A percentile compares a stretch with the other conserved stretches of the same genome.
Conservation (phyloP, 441 rosid genomes). For the Arabidopsis hybrid region DNA sequence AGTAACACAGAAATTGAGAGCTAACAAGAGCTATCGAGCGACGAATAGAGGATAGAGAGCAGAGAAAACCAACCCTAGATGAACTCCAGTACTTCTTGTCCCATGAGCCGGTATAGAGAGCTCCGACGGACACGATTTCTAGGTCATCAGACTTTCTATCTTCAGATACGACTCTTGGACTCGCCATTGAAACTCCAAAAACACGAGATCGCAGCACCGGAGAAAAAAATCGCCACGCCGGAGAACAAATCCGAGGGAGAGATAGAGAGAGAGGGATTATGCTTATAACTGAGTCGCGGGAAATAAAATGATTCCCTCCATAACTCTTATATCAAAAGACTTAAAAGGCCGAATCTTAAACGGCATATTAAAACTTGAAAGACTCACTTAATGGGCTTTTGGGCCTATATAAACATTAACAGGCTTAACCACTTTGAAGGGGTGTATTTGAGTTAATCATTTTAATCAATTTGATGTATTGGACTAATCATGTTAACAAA, state of each 20-base stretch:
- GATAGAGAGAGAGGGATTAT: background rate
- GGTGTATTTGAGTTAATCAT: background rate
- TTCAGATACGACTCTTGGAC: conserved; percentile 44
- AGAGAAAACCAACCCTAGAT: conserved; percentile 74
- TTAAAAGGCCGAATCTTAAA: conserved; percentile 2
- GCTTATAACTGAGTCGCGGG: conserved; percentile 34
- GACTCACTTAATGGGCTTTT: conserved; percentile 13
- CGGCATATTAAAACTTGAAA: background rate
- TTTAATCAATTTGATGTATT: background rate
- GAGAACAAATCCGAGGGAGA: background rate
- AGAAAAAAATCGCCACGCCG: conserved; percentile 14
- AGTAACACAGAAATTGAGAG: background rate
- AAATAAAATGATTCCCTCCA: conserved; percentile 36
- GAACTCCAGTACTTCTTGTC: conserved; percentile 95
- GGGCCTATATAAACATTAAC: background rate
- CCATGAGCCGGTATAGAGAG: conserved; percentile 72
- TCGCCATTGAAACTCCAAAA: conserved; percentile 50
- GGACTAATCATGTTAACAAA: background rate
- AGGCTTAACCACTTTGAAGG: background rate
- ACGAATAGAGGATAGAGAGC: background rate
- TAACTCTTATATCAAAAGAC: conserved; percentile 7
- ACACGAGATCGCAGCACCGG: background rate
- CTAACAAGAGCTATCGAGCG: background rate
- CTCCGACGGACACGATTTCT: conserved; percentile 78
- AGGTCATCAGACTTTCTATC: conserved; percentile 58